Evolutionary conservation across 306 rosid genomes (phyloP).

Genomic region (Cucurbita argyrosperma): DNA sequence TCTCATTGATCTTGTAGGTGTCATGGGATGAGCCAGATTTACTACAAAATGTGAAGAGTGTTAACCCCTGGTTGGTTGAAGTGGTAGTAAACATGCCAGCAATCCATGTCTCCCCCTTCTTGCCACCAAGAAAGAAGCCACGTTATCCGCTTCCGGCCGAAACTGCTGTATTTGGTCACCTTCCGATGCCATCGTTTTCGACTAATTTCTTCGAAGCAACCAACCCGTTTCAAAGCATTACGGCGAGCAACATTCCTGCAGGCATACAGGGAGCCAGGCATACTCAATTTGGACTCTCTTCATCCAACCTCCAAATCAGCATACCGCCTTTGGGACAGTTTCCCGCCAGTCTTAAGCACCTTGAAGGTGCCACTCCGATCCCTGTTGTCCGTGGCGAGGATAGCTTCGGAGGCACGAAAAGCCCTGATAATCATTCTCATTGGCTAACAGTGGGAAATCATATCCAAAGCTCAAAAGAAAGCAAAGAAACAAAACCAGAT

Average conservation of each 20-base stretch:
- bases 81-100: constrained; percentile 61
- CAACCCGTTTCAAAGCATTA: constrained; percentile 30
- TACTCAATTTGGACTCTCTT: constrained; percentile 58
- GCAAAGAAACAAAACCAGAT: constrained; percentile 34
- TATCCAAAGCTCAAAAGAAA: constrained; percentile 32
- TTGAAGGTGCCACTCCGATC: constrained; percentile 23
- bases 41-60: constrained; percentile 78
- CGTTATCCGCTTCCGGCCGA: constrained; percentile 41
- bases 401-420: constrained; percentile 17
- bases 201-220: constrained; percentile 30
- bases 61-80: constrained; percentile 94
- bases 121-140: constrained; percentile 61
- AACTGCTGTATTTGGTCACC: constrained; percentile 38
- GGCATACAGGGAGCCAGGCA: constrained; percentile 99
- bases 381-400: constrained; percentile 21
- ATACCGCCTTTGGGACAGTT: constrained; percentile 35
- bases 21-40: constrained; percentile 96
- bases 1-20: constrained; percentile 36
- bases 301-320: constrained; percentile 42
- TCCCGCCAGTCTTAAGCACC: constrained; percentile 32
- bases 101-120: constrained; percentile 58
- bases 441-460: constrained; percentile 44
- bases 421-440: constrained; percentile 34
- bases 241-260: constrained; percentile 31
- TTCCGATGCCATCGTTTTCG: constrained; percentile 45